Evolutionary conservation across 2,329 filamentous ascomycete genomes (phyloP), one percentile per base, ranked within the genome.

Genomic region (Aspergillus terreus): DNA sequence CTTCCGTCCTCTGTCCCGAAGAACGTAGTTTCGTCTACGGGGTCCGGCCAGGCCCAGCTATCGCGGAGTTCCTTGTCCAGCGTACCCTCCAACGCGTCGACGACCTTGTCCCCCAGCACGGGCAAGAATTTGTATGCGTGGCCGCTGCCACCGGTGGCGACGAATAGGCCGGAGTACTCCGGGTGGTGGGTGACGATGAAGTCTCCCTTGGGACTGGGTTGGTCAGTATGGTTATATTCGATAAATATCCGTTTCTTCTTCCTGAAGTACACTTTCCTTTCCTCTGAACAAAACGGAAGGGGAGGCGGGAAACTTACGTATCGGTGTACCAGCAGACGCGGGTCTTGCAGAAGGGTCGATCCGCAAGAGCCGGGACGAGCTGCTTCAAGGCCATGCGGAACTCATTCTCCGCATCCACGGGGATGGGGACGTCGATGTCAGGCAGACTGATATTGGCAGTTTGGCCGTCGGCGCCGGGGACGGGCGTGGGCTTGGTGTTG

Each of bases 311-410:
- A 15, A 67, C 71, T 59, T 65, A 74, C 60, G 87, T 90, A 71
- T 90, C 87, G 4, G 83, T 83, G 66, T 90, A 90, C 87, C 87
- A 90, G 72, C 87, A 90, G 48, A 90, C 71, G 21, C 85, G 76
- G 2, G 83, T 86, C 48, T 76, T 74, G 52, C 72, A 71, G 72
- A 88, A 89, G 1, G 82, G 80, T 23, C 86, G 76, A 21, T 78
- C 75, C 46, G 76, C 77, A 15, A 88, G 75, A 9, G 76, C 75
- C 1, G 87, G 84, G 4, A 88, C 74, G 60, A 88, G 78, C 53
- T 83, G 76, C 11, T 70, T 74, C 23, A 92, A 71, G 1, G 81
- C 86, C 1, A 72, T 69, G 21, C 86, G 81, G 57, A 89, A 81
- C 21, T 81, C 82, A 19, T 71, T 63, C 53, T 84, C 79, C 36